Evolutionary conservation across 192 early-diverging fungal genomes (phyloP), one percentile per base, ranked within the genome.

Genomic region (Neocallimastix lanati): DNA sequence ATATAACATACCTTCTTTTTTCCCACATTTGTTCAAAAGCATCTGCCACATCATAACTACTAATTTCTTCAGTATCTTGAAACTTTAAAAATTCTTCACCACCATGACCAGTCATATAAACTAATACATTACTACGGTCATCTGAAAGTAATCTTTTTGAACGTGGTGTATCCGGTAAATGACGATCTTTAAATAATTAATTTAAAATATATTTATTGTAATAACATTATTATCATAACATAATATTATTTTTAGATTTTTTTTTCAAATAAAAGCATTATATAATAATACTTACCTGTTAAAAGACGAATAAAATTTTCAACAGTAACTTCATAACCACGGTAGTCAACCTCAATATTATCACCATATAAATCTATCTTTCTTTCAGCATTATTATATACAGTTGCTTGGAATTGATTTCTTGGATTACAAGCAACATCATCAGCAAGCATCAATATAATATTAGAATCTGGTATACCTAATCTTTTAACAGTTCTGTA

Each of bases 71-170:
- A 30, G 93, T 91, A 85, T 99, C 98, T 83, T 98, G 98, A 85
- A 99, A 98, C 86, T 99, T 99, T 81, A 99, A 84, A 82, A 99
- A 98, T 81, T 96, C 98, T 82, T 98, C 95, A 77, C 98, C 98
- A 28, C 98, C 98, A 83, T 99, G 96, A 0, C 98, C 98, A 18
- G 98, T 99, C 96, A 99, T 97, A 82, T 94, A 99, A 14, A 99
- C 92, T 27, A 99, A 87, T 14, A 99, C 90, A 83, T 98, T 98
- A 80, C 94, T 95, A 40, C 96, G 90, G 82, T 98, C 96, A 83
- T 99, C 96, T 13, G 98, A 94, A 82, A 98, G 80, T 28, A 99
- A 86, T 14, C 96, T 91, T 82, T 99, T 99, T 76, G 94, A 95
- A 27, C 96, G 91, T 29, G 98, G 96, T 4, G 95, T 96, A 77